Conservation (phyloP, 2,329 filamentous ascomycete genomes). For the Diaporthe sp. region DNA sequence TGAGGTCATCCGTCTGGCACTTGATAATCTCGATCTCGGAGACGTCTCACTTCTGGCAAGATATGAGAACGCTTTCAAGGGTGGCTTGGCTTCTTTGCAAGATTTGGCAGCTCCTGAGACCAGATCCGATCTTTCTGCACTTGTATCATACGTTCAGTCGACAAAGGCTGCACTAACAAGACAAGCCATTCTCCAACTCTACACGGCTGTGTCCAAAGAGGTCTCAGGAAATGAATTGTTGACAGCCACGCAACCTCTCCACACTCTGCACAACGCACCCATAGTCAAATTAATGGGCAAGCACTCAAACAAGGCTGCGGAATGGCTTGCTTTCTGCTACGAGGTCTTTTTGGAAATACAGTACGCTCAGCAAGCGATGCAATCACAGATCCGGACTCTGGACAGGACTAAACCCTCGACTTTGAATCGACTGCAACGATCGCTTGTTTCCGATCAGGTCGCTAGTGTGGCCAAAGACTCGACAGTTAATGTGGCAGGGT, state of each 20-base stretch:
- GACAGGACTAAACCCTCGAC: conserved; percentile 63
- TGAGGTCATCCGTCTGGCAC: conserved; percentile 53
- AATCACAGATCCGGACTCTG: conserved; percentile 56
- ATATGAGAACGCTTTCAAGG: conserved; percentile 29
- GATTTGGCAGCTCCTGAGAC: conserved; percentile 18
- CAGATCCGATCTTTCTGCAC: conserved; percentile 36
- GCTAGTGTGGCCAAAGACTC: conserved; percentile 71
- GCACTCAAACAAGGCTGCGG: conserved; percentile 50
- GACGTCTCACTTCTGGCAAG: conserved; percentile 51
- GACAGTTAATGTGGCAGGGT: conserved; percentile 66
- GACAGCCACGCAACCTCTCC: conserved; percentile 61
- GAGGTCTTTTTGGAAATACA: conserved; percentile 63
- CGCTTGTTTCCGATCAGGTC: conserved; percentile 65
- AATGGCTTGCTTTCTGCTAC: conserved; percentile 66
- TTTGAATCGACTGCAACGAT: conserved; percentile 72
- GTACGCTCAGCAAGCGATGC: conserved; percentile 55
- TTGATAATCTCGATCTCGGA: conserved; percentile 61
- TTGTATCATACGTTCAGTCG: conserved; percentile 45
- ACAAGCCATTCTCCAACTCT: conserved; percentile 50
- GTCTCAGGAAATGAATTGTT: conserved; percentile 34
- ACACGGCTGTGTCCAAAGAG: conserved; percentile 40
- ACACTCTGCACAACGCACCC: conserved; percentile 70
- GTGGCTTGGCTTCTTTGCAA: conserved; percentile 30
- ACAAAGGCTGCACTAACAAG: conserved; percentile 49
- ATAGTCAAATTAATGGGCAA: conserved; percentile 60